Base-by-base conservation (phyloP, 306 rosid species). In the Vigna hirtella region DNA sequence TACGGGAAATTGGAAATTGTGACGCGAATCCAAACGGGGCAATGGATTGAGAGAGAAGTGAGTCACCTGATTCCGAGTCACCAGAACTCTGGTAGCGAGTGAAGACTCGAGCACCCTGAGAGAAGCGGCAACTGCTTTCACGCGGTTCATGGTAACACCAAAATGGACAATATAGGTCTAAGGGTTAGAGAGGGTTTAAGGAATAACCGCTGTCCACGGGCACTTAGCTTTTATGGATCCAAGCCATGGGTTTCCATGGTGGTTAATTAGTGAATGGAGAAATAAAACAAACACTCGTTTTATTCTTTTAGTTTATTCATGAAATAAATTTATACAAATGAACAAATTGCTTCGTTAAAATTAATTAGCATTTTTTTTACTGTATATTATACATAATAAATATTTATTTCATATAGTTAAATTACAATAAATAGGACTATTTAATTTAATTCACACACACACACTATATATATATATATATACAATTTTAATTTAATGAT, bases 141-240 rank as follows among this genome's bases (percentile, higher is more conserved):
- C 81, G 49, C 92, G 85, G 51, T 84, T 87, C 98, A 95, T 95
- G 40, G 78, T 81, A 42, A 85, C 74, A 47, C 2, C 61, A 15
- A 38, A 32, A 2, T 15, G 7, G 66, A 48, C n/a, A 38, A 2
- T 17, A 8, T 2, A 4, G 30, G 2, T 61, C 15, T 58, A 7
- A 15, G 72, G 63, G 81, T 30, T 70, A 13, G 30, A 51, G 17
- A 70, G 85, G 89, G 89, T 81, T 85, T 38, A 76, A 58, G 20
- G 9, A 11, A 13, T 42, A 17, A 17, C 34, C 11, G 20, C 52
- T 48, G 13, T 10, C 16, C 50, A 45, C 50, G 13, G 48, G 0
- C 22, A 51, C 34, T 3, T 34, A 9, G 4, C 11, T 24, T 26
- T 4, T 30, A 22, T 38, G 59, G 62, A 47, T 78, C 38, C 75